These are phyloP conservation scores for Epithele typhae DNA, from an alignment of 768 basidiomycete species.

Conservation along the genomic window DNA sequence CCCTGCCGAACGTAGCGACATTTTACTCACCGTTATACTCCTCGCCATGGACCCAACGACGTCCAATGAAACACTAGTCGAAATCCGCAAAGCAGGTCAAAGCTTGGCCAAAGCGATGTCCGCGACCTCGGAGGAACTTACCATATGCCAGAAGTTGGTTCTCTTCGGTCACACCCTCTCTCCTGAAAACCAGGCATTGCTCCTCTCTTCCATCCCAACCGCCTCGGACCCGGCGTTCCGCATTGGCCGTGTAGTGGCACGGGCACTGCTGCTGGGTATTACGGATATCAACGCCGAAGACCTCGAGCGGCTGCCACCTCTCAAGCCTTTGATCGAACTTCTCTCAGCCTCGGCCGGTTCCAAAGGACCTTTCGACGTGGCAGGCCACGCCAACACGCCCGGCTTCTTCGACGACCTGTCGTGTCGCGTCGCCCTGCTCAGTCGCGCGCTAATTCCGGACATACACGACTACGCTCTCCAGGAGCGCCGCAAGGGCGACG, in stretches of 20 bases:
- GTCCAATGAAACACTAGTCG: slow-evolving; percentile 38
- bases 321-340: slow-evolving; percentile 45
- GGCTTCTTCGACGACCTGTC: slow-evolving; percentile 60
- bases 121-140: slow-evolving; percentile 34
- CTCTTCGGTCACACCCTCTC: slow-evolving; percentile 35
- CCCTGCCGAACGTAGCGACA: slow-evolving; percentile 40
- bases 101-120: slow-evolving; percentile 40
- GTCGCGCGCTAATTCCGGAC: slow-evolving; percentile 52
- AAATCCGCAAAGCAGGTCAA: slow-evolving; percentile 46
- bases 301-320: slow-evolving; percentile 37
- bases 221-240: slow-evolving; percentile 47
- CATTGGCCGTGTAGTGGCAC: slow-evolving; percentile 56
- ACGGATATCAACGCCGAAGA: background rate
- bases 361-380: slow-evolving; percentile 46
- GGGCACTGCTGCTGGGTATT: slow-evolving; percentile 35
- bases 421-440: slow-evolving; percentile 53
- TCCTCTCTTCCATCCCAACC: slow-evolving; percentile 47
- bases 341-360: slow-evolving; percentile 42
- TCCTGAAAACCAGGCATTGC: slow-evolving; percentile 45
- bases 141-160: slow-evolving; percentile 43
- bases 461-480: slow-evolving; percentile 51
- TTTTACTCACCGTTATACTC: slow-evolving; percentile 47
- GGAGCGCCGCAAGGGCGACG: no score
- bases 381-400: slow-evolving; percentile 39
- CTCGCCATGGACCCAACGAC: slow-evolving; percentile 54